These are phyloP conservation scores for Hemerocallis citrina DNA, from an alignment of 106 monocot species.

Conservation along the genomic window DNA sequence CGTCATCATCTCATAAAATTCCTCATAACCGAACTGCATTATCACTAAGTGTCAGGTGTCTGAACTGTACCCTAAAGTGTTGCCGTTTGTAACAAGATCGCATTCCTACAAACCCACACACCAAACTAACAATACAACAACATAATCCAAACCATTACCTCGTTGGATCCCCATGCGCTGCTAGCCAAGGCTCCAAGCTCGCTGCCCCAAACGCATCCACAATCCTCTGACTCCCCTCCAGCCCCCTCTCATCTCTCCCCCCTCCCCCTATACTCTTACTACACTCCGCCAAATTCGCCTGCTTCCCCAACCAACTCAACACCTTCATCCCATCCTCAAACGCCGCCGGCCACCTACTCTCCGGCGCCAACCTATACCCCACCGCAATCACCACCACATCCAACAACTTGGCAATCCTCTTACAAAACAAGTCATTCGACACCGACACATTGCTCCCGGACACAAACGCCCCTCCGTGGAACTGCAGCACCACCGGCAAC, in stretches of 20 bases:
- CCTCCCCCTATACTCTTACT: conserved; percentile 28
- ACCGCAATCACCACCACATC: conserved; percentile 84
- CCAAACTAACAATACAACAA: too few relatives aligned
- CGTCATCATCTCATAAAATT: too few relatives aligned
- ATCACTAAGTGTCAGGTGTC: too few relatives aligned
- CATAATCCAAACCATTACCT: too few relatives aligned
- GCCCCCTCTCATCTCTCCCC: conserved; percentile 3
- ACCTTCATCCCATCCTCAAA: conserved; percentile 83
- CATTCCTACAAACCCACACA: too few relatives aligned
- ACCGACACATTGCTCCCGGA: conserved; percentile 47
- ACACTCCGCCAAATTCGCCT: conserved; percentile 79
- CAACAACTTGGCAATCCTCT: conserved; percentile 55
- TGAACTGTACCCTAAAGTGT: too few relatives aligned
- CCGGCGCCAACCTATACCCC: conserved; percentile 77
- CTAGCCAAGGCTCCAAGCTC: conserved; percentile 81
- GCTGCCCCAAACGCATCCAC: conserved; percentile 74
- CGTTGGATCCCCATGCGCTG: conserved; percentile 90
- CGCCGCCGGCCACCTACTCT: conserved; percentile 80
- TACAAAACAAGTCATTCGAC: conserved; percentile 78
- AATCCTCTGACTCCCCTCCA: conserved; percentile 23
- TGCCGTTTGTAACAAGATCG: too few relatives aligned
- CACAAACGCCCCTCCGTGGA: conserved; percentile 81
- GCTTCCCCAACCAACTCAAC: conserved; percentile 80
- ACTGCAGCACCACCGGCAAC: conserved; percentile 76
- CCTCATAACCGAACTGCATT: too few relatives aligned